phyloP scores from a whole-genome alignment of 495 filamentous ascomycete species.

The Stereocaulon alpinum region DNA sequence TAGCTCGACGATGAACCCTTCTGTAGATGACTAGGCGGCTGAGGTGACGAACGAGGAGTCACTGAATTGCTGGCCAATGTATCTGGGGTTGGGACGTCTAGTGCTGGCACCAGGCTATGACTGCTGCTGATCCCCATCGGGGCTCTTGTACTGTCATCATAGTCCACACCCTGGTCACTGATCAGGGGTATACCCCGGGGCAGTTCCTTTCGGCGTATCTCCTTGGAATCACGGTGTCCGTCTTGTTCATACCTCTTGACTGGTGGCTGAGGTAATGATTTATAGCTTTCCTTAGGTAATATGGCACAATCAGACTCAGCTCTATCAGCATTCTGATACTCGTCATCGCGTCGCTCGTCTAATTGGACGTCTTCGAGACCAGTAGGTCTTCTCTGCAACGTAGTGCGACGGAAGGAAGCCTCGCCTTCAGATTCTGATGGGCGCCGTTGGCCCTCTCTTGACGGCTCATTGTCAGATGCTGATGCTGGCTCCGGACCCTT shows the following conservation, averaged over 20 bases:
- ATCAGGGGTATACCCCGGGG: background rate
- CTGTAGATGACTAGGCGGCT: background rate
- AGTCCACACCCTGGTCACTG: background rate
- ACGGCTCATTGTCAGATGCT: background rate
- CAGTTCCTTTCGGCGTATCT: background rate
- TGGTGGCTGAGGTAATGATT: background rate
- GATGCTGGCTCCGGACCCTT: background rate
- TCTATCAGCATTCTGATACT: background rate
- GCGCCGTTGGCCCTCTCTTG: background rate
- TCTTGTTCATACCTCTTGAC: background rate
- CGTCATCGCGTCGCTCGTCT: background rate
- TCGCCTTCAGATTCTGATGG: background rate
- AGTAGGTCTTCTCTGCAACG: background rate
- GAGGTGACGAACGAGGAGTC: slow-evolving; percentile 1
- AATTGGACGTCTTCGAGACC: background rate
- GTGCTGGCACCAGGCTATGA: background rate
- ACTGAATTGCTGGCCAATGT: background rate
- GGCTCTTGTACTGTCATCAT: background rate
- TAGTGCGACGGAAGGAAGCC: background rate
- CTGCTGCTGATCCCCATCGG: background rate
- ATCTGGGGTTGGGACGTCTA: background rate
- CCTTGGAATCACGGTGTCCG: background rate
- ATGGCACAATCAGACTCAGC: background rate
- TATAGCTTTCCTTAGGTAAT: background rate
- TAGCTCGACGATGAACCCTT: background rate